Evolutionary conservation across 2,329 filamentous ascomycete genomes (phyloP).

Genomic region (Paraphoma chrysanthemicola): DNA sequence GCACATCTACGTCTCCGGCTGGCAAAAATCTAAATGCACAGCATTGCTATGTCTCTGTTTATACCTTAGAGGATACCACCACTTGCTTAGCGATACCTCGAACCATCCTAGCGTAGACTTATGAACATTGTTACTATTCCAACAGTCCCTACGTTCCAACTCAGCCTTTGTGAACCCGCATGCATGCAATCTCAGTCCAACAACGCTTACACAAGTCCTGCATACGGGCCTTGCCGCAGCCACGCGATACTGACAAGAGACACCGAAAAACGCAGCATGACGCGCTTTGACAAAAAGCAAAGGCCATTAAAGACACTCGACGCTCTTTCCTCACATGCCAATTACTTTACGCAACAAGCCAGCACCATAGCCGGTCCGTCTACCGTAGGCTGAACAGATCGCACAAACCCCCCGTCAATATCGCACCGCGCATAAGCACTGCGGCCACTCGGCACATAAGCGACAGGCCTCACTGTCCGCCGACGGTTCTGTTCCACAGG

Average conservation of each 20-base stretch:
- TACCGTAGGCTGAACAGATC: background rate
- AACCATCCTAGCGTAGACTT: conserved; percentile 23
- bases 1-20: conserved; percentile 15
- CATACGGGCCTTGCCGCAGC: background rate
- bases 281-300: no score
- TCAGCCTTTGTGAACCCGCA: background rate
- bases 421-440: background rate
- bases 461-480: background rate
- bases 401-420: background rate
- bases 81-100: conserved; percentile 20
- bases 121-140: conserved; percentile 21
- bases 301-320: no score
- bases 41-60: conserved; percentile 11
- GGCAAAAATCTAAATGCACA: conserved; percentile 24
- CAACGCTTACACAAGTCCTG: background rate
- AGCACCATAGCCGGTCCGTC: background rate
- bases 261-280: background rate
- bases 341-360: background rate
- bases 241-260: background rate
- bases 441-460: background rate
- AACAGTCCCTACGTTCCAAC: background rate
- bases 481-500: conserved; percentile 1
- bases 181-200: background rate
- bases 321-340: no score
- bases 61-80: conserved; percentile 23